Evolutionary conservation across 345 rosid species (phyloP), one percentile per base, ranked within the genome.

Genomic region (Cardamine resedifolia): DNA sequence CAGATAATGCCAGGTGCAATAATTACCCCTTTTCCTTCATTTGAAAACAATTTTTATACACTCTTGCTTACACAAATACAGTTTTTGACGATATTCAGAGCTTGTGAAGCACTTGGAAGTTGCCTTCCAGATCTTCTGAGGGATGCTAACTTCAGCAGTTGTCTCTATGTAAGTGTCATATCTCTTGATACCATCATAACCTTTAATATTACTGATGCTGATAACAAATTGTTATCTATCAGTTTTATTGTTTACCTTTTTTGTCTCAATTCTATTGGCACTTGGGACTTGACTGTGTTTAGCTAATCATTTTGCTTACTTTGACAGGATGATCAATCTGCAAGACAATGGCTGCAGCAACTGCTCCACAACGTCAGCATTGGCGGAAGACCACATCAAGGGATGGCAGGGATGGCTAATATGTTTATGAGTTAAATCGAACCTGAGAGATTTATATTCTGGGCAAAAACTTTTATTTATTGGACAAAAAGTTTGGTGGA

Each of bases 311-410:
- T 19, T 21, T 48, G 36, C 49, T 50, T 77, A 44, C 8, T 38
- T 57, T 57, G 47, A 64, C 86, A 90, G 99, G 99, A 95, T 58
- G 99, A 95, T 72, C 87, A 76, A 62, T 81, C 87, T 9, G 86
- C 97, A 14, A 87, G 86, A 80, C 76, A 85, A 48, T 92, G 94
- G 96, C 88, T 90, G 66, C 88, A 90, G 39, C 96, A 90, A 66
- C 75, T 95, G 84, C 88, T 95, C 73, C 82, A 78, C 74, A 85
- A 82, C 51, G 83, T 95, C 3, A 83, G 82, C 2, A 76, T 57
- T 71, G 84, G 60, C 53, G 80, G 83, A 27, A 81, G 84, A 12
- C 71, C 90, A 1, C 51, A 81, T 49, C 62, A 43, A 47, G 91
- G 84, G 20, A 83, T 88, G 36, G 90, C 85, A 47, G 91, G 84